These are phyloP conservation scores for Cercophora samala DNA, from an alignment of 495 filamentous ascomycete genomes.

Conservation along the genomic window DNA sequence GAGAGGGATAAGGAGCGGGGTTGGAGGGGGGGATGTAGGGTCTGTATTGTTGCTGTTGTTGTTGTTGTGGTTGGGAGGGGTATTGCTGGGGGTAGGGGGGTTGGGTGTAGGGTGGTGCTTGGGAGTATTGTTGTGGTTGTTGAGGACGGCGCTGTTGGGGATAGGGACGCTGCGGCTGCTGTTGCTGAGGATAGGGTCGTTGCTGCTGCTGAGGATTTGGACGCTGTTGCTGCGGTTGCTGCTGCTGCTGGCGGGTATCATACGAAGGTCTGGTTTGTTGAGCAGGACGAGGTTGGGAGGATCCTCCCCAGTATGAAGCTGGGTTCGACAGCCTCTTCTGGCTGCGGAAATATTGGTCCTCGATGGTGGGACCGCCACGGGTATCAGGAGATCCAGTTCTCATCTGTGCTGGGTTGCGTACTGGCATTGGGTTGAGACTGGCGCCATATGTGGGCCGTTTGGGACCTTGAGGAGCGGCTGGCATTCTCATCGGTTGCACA, in stretches of 20 bases:
- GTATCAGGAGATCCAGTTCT: conserved; percentile 32
- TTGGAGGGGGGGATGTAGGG: not conserved
- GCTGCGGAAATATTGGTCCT: conserved; percentile 19
- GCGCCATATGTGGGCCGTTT: conserved; percentile 9
- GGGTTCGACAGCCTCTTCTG: conserved; percentile 19
- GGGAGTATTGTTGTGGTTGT: not conserved
- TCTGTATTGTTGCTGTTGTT: conserved; percentile 10
- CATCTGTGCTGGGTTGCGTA: conserved; percentile 26
- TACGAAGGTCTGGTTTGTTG: not conserved
- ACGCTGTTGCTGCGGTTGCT: conserved; percentile 1
- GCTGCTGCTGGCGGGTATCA: conserved; percentile 15
- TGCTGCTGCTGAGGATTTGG: conserved; percentile 11
- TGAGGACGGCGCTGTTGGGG: conserved; percentile 1
- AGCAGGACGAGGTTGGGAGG: conserved; percentile 9
- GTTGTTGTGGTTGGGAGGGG: conserved; percentile 10
- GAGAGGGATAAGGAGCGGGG: not conserved
- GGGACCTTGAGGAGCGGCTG: conserved; percentile 6
- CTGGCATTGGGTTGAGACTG: conserved; percentile 22
- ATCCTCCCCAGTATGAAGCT: conserved; percentile 22
- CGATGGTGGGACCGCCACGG: conserved; percentile 10
- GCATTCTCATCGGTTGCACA: conserved; percentile 4
- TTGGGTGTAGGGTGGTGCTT: not conserved
- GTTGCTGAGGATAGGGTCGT: conserved; percentile 9
- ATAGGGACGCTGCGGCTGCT: conserved; percentile 18
- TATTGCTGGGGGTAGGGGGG: conserved; percentile 18